A percentile compares a stretch with the other conserved stretches of the same genome.
Conservation (phyloP, 441 rosid genomes). For the Jatropha multifida region DNA sequence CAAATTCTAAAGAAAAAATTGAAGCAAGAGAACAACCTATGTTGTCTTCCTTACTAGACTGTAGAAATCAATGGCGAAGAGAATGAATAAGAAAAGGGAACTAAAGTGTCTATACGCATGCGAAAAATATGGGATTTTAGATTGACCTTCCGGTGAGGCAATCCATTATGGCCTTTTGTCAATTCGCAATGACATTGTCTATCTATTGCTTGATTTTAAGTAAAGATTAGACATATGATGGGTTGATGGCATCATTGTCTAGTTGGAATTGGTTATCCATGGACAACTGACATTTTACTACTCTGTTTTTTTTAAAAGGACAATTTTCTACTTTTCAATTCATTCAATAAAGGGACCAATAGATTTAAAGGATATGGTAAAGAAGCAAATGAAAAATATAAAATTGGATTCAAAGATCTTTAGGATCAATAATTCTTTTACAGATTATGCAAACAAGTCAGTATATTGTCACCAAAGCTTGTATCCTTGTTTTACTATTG, state of each 20-base stretch:
- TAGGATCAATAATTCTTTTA: no score
- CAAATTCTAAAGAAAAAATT: neutral
- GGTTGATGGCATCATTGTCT: no score
- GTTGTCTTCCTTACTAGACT: neutral
- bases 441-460: no score
- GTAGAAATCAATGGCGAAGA: neutral
- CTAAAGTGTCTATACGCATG: neutral
- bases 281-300: no score
- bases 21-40: constrained; percentile 2
- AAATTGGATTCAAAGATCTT: no score
- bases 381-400: no score
- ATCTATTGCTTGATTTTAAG: neutral
- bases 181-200: neutral
- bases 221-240: neutral
- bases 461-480: neutral
- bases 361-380: no score
- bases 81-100: neutral
- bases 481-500: no score
- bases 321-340: no score
- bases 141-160: neutral
- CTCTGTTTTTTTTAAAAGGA: no score
- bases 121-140: neutral
- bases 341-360: no score
- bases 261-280: no score
- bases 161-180: constrained; percentile 3